Evolutionary conservation across 371 early-diverging fungal genomes (phyloP), one percentile per base, ranked within the genome.

Genomic region (Rhizopus delemar): DNA sequence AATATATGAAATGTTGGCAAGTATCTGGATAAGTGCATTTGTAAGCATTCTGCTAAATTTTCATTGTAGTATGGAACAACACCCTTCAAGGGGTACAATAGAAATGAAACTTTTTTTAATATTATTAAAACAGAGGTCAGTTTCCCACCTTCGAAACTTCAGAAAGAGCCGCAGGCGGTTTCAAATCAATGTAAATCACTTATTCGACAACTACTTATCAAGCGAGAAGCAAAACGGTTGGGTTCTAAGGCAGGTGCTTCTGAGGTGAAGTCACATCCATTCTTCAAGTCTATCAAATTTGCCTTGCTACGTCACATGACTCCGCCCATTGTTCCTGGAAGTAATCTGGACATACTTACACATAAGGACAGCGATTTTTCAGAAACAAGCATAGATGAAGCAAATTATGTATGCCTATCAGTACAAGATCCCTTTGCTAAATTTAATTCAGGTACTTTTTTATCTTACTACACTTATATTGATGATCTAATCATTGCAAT

Each of bases 231-330:
- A 52, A 82, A 86, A 52, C 84, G 98, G 4, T 72, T 97, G 11
- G 98, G 98, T 4, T 83, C 89, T 22, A 82, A 83, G 16, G 88
- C 90, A 4, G 98, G 98, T 22, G 97, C 98, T 2, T 87, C 93
- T 34, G 98, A 99, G 69, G 90, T 99, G 52, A 97, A 96, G 75
- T 78, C 83, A 2, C 98, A 99, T 70, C 75, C 90, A 11, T 98
- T 94, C 68, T 99, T 99, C 80, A 90, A 89, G 65, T 83, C 81
- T 38, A 84, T 94, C 43, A 90, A 95, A 51, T 99, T 96, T 91
- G 95, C 96, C 0, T 73, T 96, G 31, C 67, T 97, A 61, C 80
- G 96, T 41, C 86, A 95, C 65, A 77, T 80, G 63, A 86, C 85
- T 46, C 94, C 99, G 28, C 99, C 99, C 4, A 94, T 98, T 62